These are phyloP conservation scores for Trichoderma lentiforme DNA, from an alignment of 2,329 filamentous ascomycete species.

Conservation along the genomic window DNA sequence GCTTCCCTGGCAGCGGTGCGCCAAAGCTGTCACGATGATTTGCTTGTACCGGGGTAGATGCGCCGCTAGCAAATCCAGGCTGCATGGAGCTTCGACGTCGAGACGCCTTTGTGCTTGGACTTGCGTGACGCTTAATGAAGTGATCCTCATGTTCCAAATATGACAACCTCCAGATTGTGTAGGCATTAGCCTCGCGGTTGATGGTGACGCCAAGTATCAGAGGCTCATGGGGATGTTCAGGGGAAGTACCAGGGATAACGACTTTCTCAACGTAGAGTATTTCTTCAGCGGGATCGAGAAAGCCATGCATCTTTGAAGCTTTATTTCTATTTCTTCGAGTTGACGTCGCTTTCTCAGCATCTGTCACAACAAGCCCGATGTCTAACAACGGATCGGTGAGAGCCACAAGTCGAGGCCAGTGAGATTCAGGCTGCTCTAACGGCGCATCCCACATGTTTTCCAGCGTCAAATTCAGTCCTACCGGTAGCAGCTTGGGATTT, in stretches of 20 bases:
- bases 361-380: constrained; percentile 74
- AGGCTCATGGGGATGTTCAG: constrained; percentile 40
- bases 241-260: constrained; percentile 49
- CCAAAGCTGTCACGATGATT: constrained; percentile 76
- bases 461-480: constrained; percentile 51
- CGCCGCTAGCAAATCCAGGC: constrained; percentile 67
- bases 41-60: constrained; percentile 71
- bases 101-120: constrained; percentile 44
- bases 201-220: constrained; percentile 76
- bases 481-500: constrained; percentile 52
- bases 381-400: constrained; percentile 84
- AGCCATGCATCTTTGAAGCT: constrained; percentile 42
- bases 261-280: constrained; percentile 76
- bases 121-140: constrained; percentile 46
- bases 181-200: constrained; percentile 71
- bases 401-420: constrained; percentile 74
- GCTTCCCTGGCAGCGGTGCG: constrained; percentile 51
- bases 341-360: constrained; percentile 41
- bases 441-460: constrained; percentile 58
- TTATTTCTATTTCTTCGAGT: constrained; percentile 30
- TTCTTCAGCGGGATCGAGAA: constrained; percentile 75
- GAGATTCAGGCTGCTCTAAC: constrained; percentile 51
- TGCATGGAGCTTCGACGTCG: constrained; percentile 63
- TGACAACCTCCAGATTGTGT: constrained; percentile 80
- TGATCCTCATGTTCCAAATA: constrained; percentile 69